A percentile compares a stretch with the other conserved stretches of the same genome.
Conservation (phyloP, 805 yeast genomes). For the Saccharomyces paradoxus region DNA sequence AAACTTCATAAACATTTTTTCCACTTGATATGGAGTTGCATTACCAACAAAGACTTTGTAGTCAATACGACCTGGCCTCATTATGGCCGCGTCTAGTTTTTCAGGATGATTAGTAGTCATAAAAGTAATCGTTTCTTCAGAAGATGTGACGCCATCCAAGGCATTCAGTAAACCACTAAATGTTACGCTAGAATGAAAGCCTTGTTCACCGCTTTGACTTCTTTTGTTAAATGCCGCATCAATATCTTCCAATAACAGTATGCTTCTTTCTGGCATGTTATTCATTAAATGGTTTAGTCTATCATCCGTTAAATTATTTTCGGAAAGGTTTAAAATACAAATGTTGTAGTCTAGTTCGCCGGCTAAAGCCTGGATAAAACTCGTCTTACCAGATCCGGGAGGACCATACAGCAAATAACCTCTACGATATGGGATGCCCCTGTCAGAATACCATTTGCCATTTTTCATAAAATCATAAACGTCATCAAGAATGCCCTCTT, state of each 20-base stretch:
- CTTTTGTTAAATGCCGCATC: conserved; percentile 92
- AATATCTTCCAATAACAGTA: conserved; percentile 80
- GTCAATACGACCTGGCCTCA: conserved; percentile 94
- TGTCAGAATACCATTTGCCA: conserved; percentile 85
- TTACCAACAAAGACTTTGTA: conserved; percentile 73
- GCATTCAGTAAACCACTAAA: conserved; percentile 92
- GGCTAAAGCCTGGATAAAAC: conserved; percentile 92
- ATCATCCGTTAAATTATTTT: conserved; percentile 88
- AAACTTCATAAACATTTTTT: conserved; percentile 79
- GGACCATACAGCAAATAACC: conserved; percentile 94
- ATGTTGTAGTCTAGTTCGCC: conserved; percentile 94
- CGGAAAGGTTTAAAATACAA: conserved; percentile 85
- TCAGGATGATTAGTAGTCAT: conserved; percentile 99
- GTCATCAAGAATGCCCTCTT: conserved; percentile 57
- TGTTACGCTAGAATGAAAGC: conserved; percentile 82
- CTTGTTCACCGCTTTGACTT: conserved; percentile 65
- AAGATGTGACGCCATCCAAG: conserved; percentile 93
- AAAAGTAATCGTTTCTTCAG: conserved; percentile 91
- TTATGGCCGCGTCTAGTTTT: conserved; percentile 79
- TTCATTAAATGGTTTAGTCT: conserved; percentile 91
- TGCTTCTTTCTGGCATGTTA: conserved; percentile 84
- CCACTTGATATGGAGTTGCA: conserved; percentile 76
- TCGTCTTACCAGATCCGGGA: conserved; percentile 95
- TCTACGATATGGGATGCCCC: conserved; percentile 96
- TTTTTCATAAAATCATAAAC: conserved; percentile 70